Evolutionary conservation across 2,329 filamentous ascomycete genomes (phyloP).

Genomic region (Alternaria viburni): DNA sequence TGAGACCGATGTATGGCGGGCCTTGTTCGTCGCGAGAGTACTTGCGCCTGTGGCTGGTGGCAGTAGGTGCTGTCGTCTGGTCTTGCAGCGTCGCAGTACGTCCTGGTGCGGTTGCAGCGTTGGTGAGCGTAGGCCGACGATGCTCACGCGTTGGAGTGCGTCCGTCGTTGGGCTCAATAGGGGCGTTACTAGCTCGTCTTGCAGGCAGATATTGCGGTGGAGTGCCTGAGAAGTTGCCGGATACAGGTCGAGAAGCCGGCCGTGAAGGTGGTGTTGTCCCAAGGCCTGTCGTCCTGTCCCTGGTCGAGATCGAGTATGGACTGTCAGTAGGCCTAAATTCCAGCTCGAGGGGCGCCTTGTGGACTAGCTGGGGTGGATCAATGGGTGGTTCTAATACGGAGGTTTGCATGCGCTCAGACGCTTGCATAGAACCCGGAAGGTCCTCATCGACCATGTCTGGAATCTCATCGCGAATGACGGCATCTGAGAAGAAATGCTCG

Average conservation of each 20-base stretch:
- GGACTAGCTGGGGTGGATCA: slow-evolving; percentile 31
- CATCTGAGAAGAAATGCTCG: slow-evolving; percentile 80
- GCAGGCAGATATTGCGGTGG: slow-evolving; percentile 30
- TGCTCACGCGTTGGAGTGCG: slow-evolving; percentile 47
- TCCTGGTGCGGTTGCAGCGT: slow-evolving; percentile 54
- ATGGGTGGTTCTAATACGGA: slow-evolving; percentile 35
- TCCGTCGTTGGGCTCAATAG: slow-evolving; percentile 41
- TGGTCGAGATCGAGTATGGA: slow-evolving; percentile 42
- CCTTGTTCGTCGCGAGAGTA: slow-evolving; percentile 58
- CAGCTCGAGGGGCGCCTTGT: slow-evolving; percentile 37
- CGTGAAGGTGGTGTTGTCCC: slow-evolving; percentile 43
- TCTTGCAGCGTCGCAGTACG: slow-evolving; percentile 48
- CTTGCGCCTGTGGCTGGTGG: slow-evolving; percentile 66
- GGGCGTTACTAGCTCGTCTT: slow-evolving; percentile 44
- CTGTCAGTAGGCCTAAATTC: slow-evolving; percentile 37
- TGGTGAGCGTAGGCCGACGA: slow-evolving; percentile 53
- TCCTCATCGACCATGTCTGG: slow-evolving; percentile 84
- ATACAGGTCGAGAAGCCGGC: slow-evolving; percentile 40
- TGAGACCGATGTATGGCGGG: slow-evolving; percentile 55
- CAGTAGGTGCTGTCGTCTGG: slow-evolving; percentile 39
- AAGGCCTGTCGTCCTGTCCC: slow-evolving; percentile 32
- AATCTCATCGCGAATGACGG: slow-evolving; percentile 75
- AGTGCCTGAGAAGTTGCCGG: slow-evolving; percentile 35
- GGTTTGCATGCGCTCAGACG: slow-evolving; percentile 33
- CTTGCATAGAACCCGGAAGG: slow-evolving; percentile 49